These are phyloP conservation scores for Breynia disticha DNA, from an alignment of 441 rosid genomes.

Conservation along the genomic window DNA sequence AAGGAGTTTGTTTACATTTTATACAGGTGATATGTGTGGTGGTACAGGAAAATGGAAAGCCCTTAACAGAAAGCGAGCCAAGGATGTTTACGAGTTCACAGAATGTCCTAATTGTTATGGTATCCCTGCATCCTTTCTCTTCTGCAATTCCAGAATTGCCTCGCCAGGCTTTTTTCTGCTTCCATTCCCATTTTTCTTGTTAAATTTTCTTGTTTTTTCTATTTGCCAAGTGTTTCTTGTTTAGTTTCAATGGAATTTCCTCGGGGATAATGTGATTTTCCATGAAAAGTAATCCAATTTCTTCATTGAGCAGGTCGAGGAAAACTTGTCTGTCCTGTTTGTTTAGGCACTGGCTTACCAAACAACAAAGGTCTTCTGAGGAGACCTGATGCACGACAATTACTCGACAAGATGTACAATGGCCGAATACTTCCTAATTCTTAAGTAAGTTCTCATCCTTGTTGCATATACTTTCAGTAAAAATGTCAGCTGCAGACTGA, in stretches of 20 bases:
- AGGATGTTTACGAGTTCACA: slow-evolving; percentile 74
- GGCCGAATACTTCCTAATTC: slow-evolving; percentile 74
- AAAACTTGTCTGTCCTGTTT: slow-evolving; percentile 86
- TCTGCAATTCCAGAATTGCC: not conserved
- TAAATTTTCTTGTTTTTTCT: not conserved
- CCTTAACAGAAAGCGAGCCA: slow-evolving; percentile 85
- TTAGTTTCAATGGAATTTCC: not conserved
- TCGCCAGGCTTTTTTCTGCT: not conserved
- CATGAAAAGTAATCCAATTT: slow-evolving; percentile 3
- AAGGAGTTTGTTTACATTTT: slow-evolving; percentile 18
- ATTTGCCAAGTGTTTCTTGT: not conserved
- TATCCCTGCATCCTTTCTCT: slow-evolving; percentile 17
- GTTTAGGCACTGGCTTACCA: slow-evolving; percentile 85
- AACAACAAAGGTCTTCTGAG: slow-evolving; percentile 91
- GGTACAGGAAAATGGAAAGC: slow-evolving; percentile 99
- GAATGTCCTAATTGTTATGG: slow-evolving; percentile 86
- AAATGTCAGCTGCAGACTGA: not conserved
- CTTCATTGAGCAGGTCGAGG: slow-evolving; percentile 60
- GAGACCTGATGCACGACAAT: slow-evolving; percentile 76
- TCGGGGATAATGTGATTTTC: not conserved
- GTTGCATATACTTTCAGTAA: not conserved
- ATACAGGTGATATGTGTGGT: slow-evolving; percentile 94
- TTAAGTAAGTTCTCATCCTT: slow-evolving; percentile 26
- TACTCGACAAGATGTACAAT: slow-evolving; percentile 91
- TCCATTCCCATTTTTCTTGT: too few species aligned